Evolutionary conservation across 768 basidiomycete genomes (phyloP).

Genomic region (Mycena polygramma): DNA sequence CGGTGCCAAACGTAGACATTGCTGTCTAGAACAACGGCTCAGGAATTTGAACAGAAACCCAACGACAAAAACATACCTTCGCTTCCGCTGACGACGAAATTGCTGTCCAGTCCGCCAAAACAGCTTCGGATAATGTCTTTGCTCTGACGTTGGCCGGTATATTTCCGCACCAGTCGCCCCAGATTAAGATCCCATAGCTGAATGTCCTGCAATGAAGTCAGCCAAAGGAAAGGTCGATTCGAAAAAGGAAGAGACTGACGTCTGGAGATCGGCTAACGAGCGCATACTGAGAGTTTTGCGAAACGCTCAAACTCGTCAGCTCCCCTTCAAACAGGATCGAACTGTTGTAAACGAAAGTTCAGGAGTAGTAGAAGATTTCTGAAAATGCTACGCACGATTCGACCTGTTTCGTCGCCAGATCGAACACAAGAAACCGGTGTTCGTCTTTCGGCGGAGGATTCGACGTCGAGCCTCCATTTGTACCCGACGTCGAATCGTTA

Average conservation of each 20-base stretch:
- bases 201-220: slow-evolving; percentile 75
- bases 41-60: slow-evolving; percentile 15
- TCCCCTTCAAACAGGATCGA: slow-evolving; percentile 81
- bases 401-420: slow-evolving; percentile 74
- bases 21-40: slow-evolving; percentile 69
- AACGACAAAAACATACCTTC: slow-evolving; percentile 73
- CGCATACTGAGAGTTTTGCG: slow-evolving; percentile 87
- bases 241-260: slow-evolving; percentile 60
- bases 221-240: slow-evolving; percentile 30
- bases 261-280: slow-evolving; percentile 91
- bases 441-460: slow-evolving; percentile 57
- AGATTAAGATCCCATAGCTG: slow-evolving; percentile 87
- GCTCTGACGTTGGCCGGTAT: slow-evolving; percentile 87
- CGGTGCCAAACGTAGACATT: slow-evolving; percentile 97
- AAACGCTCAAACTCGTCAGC: slow-evolving; percentile 89
- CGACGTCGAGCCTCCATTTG: slow-evolving; percentile 42
- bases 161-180: slow-evolving; percentile 80
- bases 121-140: slow-evolving; percentile 91
- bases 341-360: slow-evolving; percentile 51
- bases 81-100: slow-evolving; percentile 93
- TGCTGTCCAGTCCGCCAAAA: slow-evolving; percentile 91
- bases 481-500: slow-evolving; percentile 50
- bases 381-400: slow-evolving; percentile 67
- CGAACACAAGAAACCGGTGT: slow-evolving; percentile 82
- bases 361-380: not conserved